Evolutionary conservation across 768 basidiomycete species (phyloP), one percentile per base, ranked within the genome.

Genomic region (Tremella yokohamensis): DNA sequence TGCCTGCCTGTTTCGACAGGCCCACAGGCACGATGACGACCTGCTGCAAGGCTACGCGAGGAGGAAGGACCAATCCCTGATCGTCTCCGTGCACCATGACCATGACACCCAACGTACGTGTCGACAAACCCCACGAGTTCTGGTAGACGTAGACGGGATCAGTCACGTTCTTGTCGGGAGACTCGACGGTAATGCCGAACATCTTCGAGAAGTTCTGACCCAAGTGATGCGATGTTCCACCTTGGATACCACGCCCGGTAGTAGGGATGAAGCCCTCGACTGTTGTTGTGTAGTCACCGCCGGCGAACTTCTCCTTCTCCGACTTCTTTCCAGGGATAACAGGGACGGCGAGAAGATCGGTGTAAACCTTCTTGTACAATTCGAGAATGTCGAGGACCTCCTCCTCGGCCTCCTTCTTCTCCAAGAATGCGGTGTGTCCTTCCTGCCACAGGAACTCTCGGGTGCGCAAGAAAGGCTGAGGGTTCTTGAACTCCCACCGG

Each of bases 361-460:
- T 90, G 79, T 92, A 99, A 8, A 98, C 89, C 57, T 85, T 87
- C 34, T 89, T 86, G 80, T 99, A 99, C 61, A 97, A 85, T 56
- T 96, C 92, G 68, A 99, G 87, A 68, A 99, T 98, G 57, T 94
- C 83, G 18, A 83, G 84, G 15, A 98, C 96, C 79, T 98, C 96
- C 51, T 79, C 80, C 70, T 90, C 96, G 22, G 94, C 94, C 76
- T 97, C 94, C 2, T 80, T 73, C 77, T 93, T 88, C 64, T 87
- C 89, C 44, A 93, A 82, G 78, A 87, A 85, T 2, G 96, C 94
- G 8, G 96, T 98, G 80, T 99, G 96, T 38, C 96, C 96, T 78
- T 99, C 96, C 80, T 99, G 96, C 96, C 96, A 99, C n/a, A 99
- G 81, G 83, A 97, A 99, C 80, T 99, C 96, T 74, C 96, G 89